These are phyloP conservation scores for Lagenidium giganteum DNA, from an alignment of 352 stramenopile genomes.

Conservation along the genomic window DNA sequence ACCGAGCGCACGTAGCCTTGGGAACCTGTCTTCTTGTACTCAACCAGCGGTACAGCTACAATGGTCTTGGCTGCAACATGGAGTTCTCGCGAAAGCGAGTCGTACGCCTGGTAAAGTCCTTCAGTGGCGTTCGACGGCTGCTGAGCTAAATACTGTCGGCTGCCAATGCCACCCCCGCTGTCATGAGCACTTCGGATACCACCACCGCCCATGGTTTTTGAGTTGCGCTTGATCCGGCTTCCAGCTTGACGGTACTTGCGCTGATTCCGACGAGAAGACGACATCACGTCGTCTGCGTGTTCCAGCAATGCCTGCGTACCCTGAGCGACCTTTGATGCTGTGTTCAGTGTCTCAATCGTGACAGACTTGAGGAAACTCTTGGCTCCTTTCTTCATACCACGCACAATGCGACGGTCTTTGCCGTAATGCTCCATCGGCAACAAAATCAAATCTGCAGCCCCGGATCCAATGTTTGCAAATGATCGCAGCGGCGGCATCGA, in stretches of 20 bases:
- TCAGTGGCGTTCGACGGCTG: slow-evolving; percentile 65
- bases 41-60: slow-evolving; percentile 69
- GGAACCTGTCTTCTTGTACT: slow-evolving; percentile 79
- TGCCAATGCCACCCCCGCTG: slow-evolving; percentile 45
- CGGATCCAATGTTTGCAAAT: slow-evolving; percentile 73
- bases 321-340: slow-evolving; percentile 61
- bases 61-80: slow-evolving; percentile 77
- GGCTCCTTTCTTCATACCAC: slow-evolving; percentile 64
- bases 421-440: slow-evolving; percentile 77
- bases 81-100: slow-evolving; percentile 61
- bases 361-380: slow-evolving; percentile 75
- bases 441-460: slow-evolving; percentile 71
- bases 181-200: slow-evolving; percentile 60
- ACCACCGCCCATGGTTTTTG: slow-evolving; percentile 47
- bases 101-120: slow-evolving; percentile 66
- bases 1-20: slow-evolving; percentile 75
- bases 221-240: slow-evolving; percentile 67
- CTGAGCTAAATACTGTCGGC: slow-evolving; percentile 57
- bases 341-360: slow-evolving; percentile 76
- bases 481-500: slow-evolving; percentile 67
- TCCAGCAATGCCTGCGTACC: slow-evolving; percentile 67
- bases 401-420: slow-evolving; percentile 64
- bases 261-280: slow-evolving; percentile 45
- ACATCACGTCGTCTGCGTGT: slow-evolving; percentile 66
- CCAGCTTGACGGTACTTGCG: slow-evolving; percentile 56